Evolutionary conservation across 2,329 filamentous ascomycete genomes (phyloP).

Genomic region (Talaromyces sp.): DNA sequence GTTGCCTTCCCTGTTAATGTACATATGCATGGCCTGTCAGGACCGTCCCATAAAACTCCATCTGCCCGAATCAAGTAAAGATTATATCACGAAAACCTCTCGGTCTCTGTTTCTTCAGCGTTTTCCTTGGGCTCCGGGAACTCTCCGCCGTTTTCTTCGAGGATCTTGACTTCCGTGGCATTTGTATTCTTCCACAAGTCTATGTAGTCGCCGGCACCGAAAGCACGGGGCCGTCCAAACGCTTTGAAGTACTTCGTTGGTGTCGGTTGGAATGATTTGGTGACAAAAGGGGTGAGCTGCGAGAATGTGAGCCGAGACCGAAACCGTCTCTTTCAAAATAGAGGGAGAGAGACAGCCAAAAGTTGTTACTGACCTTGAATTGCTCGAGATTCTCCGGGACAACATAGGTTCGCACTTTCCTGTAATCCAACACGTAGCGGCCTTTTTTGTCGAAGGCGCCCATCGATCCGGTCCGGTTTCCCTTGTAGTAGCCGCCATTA

Average conservation of each 20-base stretch:
- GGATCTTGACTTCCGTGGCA: slow-evolving; percentile 24
- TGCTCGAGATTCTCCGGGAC: slow-evolving; percentile 64
- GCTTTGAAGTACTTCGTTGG: slow-evolving; percentile 26
- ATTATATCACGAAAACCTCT: neutral
- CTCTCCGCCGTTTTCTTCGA: slow-evolving; percentile 17
- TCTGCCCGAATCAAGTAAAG: neutral
- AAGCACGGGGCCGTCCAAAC: slow-evolving; percentile 21
- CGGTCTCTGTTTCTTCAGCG: neutral
- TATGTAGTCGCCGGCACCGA: slow-evolving; percentile 33
- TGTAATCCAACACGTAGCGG: slow-evolving; percentile 71
- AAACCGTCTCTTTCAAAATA: neutral
- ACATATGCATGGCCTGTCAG: neutral
- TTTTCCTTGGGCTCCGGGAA: neutral
- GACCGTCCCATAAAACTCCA: neutral
- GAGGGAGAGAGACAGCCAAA: neutral
- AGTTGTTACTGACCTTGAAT: slow-evolving; percentile 58
- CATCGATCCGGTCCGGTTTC: slow-evolving; percentile 81
- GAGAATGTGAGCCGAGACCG: slow-evolving; percentile 8
- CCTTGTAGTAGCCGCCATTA: slow-evolving; percentile 95
- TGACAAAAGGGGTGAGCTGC: slow-evolving; percentile 43
- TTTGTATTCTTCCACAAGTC: slow-evolving; percentile 34
- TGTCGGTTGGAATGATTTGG: slow-evolving; percentile 35
- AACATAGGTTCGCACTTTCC: slow-evolving; percentile 85
- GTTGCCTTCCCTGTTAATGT: neutral
- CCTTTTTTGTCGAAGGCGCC: slow-evolving; percentile 64